These are phyloP conservation scores for Nicotiana sylvestris DNA, from an alignment of 257 asterid species.

Conservation along the genomic window DNA sequence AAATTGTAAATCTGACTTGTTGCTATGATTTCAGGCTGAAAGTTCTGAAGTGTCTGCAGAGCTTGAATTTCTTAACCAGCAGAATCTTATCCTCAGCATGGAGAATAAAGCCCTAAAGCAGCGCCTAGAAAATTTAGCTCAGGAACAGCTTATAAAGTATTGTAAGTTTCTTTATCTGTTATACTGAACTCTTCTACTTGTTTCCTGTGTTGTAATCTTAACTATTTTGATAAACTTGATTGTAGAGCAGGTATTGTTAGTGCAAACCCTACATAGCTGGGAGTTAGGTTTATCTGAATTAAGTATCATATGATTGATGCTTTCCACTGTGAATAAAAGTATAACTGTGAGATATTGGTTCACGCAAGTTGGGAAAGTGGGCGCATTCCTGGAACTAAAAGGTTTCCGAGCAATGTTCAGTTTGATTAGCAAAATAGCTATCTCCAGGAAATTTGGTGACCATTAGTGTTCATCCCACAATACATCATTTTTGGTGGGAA, in stretches of 20 bases:
- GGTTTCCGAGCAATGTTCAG: background rate
- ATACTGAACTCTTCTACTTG: background rate
- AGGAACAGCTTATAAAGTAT: slow-evolving; percentile 80
- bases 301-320: background rate
- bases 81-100: slow-evolving; percentile 80
- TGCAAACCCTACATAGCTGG: background rate
- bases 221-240: background rate
- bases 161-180: slow-evolving; percentile 45
- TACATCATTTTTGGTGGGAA: slow-evolving; percentile 2
- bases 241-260: background rate
- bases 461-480: background rate
- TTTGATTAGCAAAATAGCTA: background rate
- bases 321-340: background rate
- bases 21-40: slow-evolving; percentile 59
- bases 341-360: background rate
- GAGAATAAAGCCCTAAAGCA: slow-evolving; percentile 92
- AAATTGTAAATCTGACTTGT: slow-evolving; percentile 20
- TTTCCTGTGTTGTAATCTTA: background rate
- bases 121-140: slow-evolving; percentile 75
- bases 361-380: background rate
- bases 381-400: background rate
- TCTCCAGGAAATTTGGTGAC: background rate
- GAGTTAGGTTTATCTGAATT: background rate
- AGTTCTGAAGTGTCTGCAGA: slow-evolving; percentile 86
- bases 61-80: slow-evolving; percentile 86